Evolutionary conservation across 345 rosid species (phyloP), one percentile per base, ranked within the genome.

Genomic region (Eucalyptus virginea): DNA sequence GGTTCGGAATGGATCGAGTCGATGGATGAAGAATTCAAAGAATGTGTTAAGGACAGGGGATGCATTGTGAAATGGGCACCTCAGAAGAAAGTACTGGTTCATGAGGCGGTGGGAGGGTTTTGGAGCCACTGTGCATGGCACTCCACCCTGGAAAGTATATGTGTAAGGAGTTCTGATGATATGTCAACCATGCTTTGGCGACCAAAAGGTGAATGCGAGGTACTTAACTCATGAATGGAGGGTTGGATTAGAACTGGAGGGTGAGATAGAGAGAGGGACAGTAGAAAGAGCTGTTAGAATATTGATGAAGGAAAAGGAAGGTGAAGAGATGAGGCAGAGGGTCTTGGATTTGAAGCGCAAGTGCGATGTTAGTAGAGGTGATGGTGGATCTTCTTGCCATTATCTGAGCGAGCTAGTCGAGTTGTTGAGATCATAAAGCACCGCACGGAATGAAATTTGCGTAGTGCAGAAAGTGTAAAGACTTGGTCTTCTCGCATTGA

Each of bases 91-190:
- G 94, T 94, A 28, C 34, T 93, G 86, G 88, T 87, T 32, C 95
- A 94, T 88, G 80, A 67, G 3, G 93, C 93, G 5, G 89, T 93
- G 28, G 92, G 91, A 58, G 93, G 90, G 16, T 94, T 95, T 88
- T 92, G 92, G 94, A 93, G 91, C 88, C 94, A 93, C 14, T 93
- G 92, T 51, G 95, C 95, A 56, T 93, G 94, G 94, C 94, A 95
- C 90, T 93, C 94, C 2, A 93, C 92, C 2, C 51, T 95, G 40
- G 96, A 94, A 32, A 93, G 94, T 49, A 42, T 94, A 19, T 62
- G 93, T 0, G 92, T 48, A 91, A 93, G 95, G 94, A 81, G 90
- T 93, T 37, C 93, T 94, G 5, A 87, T 94, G 94, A 91, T 92
- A 19, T 92, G 95, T 60, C 88, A 42, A 56, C 94, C 94, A 2